Percentiles rank a stretch among this genome's conserved stretches.
These are phyloP conservation scores for Leccinum subrobustum DNA, from an alignment of 1,284 basidiomycete genomes.

Conservation along the genomic window DNA sequence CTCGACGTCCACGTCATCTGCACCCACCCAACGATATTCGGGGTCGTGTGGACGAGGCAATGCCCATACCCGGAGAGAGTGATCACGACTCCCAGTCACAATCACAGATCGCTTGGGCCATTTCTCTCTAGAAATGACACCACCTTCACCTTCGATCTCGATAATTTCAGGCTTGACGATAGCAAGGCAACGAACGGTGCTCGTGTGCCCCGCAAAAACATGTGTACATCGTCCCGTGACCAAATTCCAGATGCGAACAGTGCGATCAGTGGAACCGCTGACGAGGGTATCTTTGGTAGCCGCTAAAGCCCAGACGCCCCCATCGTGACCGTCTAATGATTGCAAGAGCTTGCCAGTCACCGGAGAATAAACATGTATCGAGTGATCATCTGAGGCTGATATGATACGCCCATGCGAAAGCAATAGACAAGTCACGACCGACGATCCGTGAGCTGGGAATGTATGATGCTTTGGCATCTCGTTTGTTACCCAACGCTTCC, in stretches of 20 bases:
- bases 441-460: constrained; percentile 84
- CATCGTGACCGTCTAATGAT: constrained; percentile 86
- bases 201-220: constrained; percentile 91
- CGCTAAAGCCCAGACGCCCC: constrained; percentile 93
- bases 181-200: constrained; percentile 88
- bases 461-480: constrained; percentile 73
- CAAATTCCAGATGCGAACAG: constrained; percentile 92
- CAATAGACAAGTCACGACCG: constrained; percentile 91
- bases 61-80: constrained; percentile 88
- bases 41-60: constrained; percentile 77
- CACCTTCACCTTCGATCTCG: constrained; percentile 62
- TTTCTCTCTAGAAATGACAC: constrained; percentile 60
- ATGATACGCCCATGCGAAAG: constrained; percentile 93
- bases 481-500: constrained; percentile 74
- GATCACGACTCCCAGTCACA: constrained; percentile 91
- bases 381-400: constrained; percentile 91
- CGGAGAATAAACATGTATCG: constrained; percentile 90
- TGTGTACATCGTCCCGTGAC: constrained; percentile 79
- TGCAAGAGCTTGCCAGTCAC: constrained; percentile 72
- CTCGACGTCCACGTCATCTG: constrained; percentile 67
- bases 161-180: constrained; percentile 86
- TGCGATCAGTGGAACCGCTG: constrained; percentile 91
- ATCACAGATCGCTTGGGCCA: constrained; percentile 88
- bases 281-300: constrained; percentile 85
- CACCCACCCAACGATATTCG: constrained; percentile 70